Evolutionary conservation across 805 yeast genomes (phyloP).

Genomic region (Saccharomycopsis fodiens): DNA sequence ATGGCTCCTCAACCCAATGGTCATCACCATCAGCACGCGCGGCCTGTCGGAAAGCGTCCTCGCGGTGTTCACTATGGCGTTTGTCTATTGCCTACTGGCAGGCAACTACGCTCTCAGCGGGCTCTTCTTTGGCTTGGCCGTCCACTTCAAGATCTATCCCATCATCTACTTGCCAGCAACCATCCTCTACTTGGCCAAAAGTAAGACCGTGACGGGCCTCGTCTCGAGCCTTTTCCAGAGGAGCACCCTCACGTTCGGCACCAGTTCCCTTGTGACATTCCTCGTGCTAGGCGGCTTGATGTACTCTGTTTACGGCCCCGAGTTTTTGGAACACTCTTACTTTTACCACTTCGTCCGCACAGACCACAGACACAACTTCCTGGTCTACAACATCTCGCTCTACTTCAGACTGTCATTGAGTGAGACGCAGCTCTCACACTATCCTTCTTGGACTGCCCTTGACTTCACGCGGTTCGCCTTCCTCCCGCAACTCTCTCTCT

Average conservation of each 20-base stretch:
- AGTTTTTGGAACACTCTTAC: constrained; percentile 71
- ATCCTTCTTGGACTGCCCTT: constrained; percentile 23
- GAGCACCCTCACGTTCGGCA: constrained; percentile 24
- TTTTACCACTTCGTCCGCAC: constrained; percentile 74
- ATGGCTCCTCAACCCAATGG: constrained; percentile 95
- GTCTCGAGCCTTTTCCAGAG: background rate
- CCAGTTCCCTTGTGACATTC: constrained; percentile 38
- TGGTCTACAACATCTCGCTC: constrained; percentile 71
- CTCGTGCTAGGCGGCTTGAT: constrained; percentile 43
- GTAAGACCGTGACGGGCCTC: background rate
- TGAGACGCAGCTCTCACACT: constrained; percentile 14
- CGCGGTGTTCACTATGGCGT: constrained; percentile 63
- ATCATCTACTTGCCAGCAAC: constrained; percentile 77
- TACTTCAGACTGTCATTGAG: constrained; percentile 47
- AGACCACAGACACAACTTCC: constrained; percentile 94
- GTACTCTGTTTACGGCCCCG: constrained; percentile 65
- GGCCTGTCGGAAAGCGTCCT: constrained; percentile 90
- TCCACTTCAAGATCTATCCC: constrained; percentile 91
- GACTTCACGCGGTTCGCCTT: constrained; percentile 59
- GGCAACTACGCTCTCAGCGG: constrained; percentile 32
- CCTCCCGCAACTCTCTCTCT: constrained; percentile 67
- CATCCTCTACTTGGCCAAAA: constrained; percentile 30
- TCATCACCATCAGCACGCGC: constrained; percentile 81
- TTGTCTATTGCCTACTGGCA: constrained; percentile 39
- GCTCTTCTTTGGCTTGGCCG: constrained; percentile 60